phyloP scores from a whole-genome alignment of 129 eudicot genomes.

The Tagetes erecta region DNA sequence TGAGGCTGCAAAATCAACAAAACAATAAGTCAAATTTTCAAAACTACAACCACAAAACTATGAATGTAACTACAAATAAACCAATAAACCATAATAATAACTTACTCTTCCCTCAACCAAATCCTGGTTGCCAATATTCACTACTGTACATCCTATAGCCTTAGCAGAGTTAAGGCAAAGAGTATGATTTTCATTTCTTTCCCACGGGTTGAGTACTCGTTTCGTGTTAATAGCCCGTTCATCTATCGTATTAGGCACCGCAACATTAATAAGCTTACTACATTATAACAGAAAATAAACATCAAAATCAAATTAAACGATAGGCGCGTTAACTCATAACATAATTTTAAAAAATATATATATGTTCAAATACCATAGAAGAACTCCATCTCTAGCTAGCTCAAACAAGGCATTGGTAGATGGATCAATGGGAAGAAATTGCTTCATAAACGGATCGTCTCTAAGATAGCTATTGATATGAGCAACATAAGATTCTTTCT shows the following conservation, averaged over 20 bases:
- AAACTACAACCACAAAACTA: constrained; percentile 6
- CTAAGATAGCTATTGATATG: constrained; percentile 93
- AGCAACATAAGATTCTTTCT: constrained; percentile 88
- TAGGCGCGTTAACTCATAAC: not conserved
- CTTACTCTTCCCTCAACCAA: constrained; percentile 91
- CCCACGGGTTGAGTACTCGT: constrained; percentile 81
- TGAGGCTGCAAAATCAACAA: constrained; percentile 67
- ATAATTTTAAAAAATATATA: not conserved
- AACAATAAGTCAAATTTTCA: constrained; percentile 13
- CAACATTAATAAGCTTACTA: constrained; percentile 45
- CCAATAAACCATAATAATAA: not conserved
- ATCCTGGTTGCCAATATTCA: constrained; percentile 91
- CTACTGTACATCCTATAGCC: constrained; percentile 98
- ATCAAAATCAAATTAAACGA: not conserved
- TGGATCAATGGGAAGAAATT: constrained; percentile 94
- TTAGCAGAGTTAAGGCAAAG: constrained; percentile 98
- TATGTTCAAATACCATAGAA: constrained; percentile 66
- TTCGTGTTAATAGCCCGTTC: constrained; percentile 43
- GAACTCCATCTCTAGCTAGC: constrained; percentile 92
- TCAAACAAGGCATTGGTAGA: constrained; percentile 73
- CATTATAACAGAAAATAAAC: constrained; percentile 16
- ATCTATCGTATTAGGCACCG: constrained; percentile 44
- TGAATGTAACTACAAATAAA: constrained; percentile 4
- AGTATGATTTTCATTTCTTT: constrained; percentile 94
- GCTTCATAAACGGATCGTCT: constrained; percentile 87